Percentiles rank a stretch among this genome's conserved stretches.
phyloP scores from a whole-genome alignment of 1,139 yeast genomes.

The Lodderomyces elongisporus region DNA sequence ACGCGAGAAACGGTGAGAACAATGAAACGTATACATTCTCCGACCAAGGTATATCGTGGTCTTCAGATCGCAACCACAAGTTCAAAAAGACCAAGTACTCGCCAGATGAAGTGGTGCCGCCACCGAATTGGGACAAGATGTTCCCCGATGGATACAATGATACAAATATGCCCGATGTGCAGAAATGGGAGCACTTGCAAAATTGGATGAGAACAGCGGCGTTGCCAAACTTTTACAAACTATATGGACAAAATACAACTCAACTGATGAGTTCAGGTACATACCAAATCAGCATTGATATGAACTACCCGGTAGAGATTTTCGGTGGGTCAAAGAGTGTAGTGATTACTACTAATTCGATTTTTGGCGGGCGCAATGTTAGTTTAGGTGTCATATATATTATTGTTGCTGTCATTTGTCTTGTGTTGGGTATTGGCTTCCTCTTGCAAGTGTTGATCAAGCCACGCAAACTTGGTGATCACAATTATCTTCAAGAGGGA shows the following conservation, averaged over 20 bases:
- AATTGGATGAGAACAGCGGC: constrained; percentile 90
- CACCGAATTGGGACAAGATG: constrained; percentile 85
- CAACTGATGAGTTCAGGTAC: constrained; percentile 50
- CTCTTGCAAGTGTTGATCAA: constrained; percentile 44
- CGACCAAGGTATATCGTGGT: constrained; percentile 78
- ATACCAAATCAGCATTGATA: constrained; percentile 52
- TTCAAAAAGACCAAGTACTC: constrained; percentile 76
- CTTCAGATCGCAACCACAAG: constrained; percentile 63
- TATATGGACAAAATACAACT: constrained; percentile 55
- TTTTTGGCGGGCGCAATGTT: constrained; percentile 67
- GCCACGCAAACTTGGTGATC: constrained; percentile 44
- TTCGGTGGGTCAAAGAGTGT: constrained; percentile 70
- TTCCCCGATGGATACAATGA: constrained; percentile 90
- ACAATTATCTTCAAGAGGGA: constrained; percentile 33
- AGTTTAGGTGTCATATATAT: constrained; percentile 63
- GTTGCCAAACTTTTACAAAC: constrained; percentile 61
- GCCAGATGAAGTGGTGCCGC: constrained; percentile 77
- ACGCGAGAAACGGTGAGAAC: constrained; percentile 36
- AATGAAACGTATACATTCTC: constrained; percentile 57
- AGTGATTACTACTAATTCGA: constrained; percentile 60
- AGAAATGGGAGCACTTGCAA: constrained; percentile 42
- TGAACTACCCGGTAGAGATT: constrained; percentile 65
- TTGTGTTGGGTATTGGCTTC: constrained; percentile 44
- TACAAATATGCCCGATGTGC: constrained; percentile 70
- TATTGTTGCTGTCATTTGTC: constrained; percentile 54